Percentiles rank a stretch among this genome's conserved stretches.
phyloP scores from a whole-genome alignment of 163 green algal species.

The Coccomyxa subellipsoidea region DNA sequence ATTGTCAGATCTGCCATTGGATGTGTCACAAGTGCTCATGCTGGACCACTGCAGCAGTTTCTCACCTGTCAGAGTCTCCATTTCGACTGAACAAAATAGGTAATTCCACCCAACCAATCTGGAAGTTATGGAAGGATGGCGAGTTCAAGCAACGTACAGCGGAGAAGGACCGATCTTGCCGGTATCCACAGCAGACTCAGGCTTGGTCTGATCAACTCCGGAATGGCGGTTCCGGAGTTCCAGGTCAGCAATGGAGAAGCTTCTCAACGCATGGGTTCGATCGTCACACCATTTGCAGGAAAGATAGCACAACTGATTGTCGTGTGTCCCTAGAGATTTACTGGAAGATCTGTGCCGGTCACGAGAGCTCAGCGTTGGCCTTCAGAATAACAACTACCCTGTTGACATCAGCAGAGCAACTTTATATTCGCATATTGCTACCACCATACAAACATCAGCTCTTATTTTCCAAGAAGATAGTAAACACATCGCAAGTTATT shows the following conservation, averaged over 20 bases:
- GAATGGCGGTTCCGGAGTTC: background rate
- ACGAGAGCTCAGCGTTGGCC: no score
- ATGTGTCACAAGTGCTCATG: no score
- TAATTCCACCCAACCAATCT: no score
- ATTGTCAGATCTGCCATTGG: no score
- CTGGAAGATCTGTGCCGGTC: no score
- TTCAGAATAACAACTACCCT: no score
- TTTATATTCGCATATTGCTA: background rate
- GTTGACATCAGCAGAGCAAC: background rate
- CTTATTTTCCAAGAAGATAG: background rate
- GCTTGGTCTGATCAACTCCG: background rate
- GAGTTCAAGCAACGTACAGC: background rate
- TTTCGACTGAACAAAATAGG: background rate
- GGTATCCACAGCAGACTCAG: background rate
- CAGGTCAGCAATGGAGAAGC: background rate
- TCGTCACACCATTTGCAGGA: no score
- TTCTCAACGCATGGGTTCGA: no score
- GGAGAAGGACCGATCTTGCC: background rate
- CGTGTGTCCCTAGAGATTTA: no score
- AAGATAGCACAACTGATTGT: no score
- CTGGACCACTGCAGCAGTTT: background rate
- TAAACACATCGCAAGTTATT: background rate
- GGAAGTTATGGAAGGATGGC: background rate
- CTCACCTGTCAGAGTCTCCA: background rate
- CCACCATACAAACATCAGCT: background rate